phyloP scores from a whole-genome alignment of 106 monocot species.

The Acorus gramineus region DNA sequence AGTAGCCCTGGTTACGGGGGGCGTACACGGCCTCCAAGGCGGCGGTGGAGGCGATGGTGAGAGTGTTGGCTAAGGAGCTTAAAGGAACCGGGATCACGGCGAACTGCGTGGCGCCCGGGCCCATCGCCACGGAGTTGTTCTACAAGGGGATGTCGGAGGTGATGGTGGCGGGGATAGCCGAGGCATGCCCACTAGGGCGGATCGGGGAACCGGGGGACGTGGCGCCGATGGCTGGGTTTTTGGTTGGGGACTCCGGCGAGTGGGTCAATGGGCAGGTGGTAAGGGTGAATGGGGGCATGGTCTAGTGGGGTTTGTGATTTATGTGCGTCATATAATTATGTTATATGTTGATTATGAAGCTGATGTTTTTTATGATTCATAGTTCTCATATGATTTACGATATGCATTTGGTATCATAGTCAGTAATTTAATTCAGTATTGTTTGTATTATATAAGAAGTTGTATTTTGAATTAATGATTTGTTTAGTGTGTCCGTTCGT shows the following conservation, averaged over 20 bases:
- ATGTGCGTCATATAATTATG: no score
- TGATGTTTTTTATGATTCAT: no score
- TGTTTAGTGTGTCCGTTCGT: no score
- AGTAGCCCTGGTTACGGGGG: slow-evolving; percentile 13
- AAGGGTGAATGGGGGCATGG: slow-evolving; percentile 21
- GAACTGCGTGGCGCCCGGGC: no score
- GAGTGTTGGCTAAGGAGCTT: slow-evolving; percentile 38
- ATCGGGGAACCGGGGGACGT: slow-evolving; percentile 17
- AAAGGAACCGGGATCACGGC: slow-evolving; percentile 33
- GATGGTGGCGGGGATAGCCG: not conserved
- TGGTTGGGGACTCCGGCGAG: slow-evolving; percentile 4
- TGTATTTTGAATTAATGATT: no score
- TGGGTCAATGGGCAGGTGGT: slow-evolving; percentile 23
- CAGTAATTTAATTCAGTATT: no score
- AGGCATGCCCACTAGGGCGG: slow-evolving; percentile 8
- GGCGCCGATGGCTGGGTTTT: slow-evolving; percentile 11
- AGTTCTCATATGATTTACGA: no score
- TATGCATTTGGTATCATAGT: no score
- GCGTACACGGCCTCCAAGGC: slow-evolving; percentile 31
- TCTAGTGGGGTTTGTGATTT: not conserved
- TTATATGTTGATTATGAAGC: no score
- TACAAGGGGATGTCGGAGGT: no score
- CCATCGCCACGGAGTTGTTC: no score
- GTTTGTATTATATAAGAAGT: no score
- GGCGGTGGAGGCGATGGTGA: slow-evolving; percentile 35